Evolutionary conservation across 2,329 filamentous ascomycete species (phyloP), one percentile per base, ranked within the genome.

Genomic region (Pyrenophora tritici-repentis): DNA sequence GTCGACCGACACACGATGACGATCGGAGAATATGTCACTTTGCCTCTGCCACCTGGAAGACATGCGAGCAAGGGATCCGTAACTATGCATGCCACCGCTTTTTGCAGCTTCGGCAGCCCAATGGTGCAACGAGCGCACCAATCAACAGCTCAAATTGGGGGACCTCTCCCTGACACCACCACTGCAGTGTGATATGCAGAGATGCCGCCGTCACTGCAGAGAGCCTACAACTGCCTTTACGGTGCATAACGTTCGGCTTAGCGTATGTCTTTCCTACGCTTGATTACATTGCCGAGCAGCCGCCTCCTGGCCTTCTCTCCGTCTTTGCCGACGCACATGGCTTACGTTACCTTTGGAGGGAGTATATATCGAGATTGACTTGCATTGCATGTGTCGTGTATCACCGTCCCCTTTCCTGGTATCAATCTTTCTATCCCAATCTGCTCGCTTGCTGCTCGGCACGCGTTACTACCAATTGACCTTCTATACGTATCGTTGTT

Each of bases 331-430:
- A 63, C 47, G 53, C 65, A 71, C 64, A 70, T 70, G 66, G 66
- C 55, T 59, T 50, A 61, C 55, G 61, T 67, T 64, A 66, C 66
- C 51, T 61, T 51, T 49, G 16, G 52, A 55, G 54, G 61, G 42
- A 56, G 66, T 67, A 69, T 61, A 66, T 63, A 65, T 66, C 59
- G 53, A 65, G 65, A 65, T 65, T 66, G 60, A 62, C 62, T 65
- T 68, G 66, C 66, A 70, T 70, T 67, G 60, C 63, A 67, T 70
- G 62, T 60, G 61, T 60, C 52, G 57, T 63, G 67, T 71, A 61
- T 59, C 56, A 72, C 68, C 38, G 42, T 42, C 35, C 45, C 35
- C 47, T 29, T 38, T 54, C 46, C 51, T 56, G 55, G 54, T 59
- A 52, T 56, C 51, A 45, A 55, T 44, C 52, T 49, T 56, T 38